Conservation (phyloP, 345 rosid species). For the Gossypium rotundifolium region DNA sequence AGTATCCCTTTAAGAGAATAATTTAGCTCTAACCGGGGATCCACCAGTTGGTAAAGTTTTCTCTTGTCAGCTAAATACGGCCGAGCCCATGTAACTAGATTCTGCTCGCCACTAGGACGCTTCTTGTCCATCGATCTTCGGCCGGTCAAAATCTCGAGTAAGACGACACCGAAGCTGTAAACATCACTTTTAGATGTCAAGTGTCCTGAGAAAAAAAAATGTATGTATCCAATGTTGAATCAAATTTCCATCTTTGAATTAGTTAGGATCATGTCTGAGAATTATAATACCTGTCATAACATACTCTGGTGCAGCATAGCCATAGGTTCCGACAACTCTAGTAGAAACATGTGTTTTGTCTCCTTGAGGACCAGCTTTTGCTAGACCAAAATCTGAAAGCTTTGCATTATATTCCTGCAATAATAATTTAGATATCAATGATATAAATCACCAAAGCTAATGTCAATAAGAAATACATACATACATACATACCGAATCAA, state of each 20-base stretch:
- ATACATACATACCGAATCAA: slow-evolving; percentile 59
- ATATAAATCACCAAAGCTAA: background rate
- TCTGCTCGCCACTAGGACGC: slow-evolving; percentile 80
- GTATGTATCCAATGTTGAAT: background rate
- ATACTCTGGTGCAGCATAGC: slow-evolving; percentile 81
- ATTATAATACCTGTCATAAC: slow-evolving; percentile 59
- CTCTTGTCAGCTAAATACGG: slow-evolving; percentile 81
- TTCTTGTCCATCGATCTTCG: slow-evolving; percentile 97
- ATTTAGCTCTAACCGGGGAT: slow-evolving; percentile 82
- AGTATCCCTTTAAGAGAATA: slow-evolving; percentile 78
- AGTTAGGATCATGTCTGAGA: background rate
- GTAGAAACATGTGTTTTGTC: slow-evolving; percentile 87
- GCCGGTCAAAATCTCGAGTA: slow-evolving; percentile 87
- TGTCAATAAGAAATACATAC: background rate
- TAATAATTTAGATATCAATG: slow-evolving; percentile 14
- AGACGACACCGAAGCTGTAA: slow-evolving; percentile 90
- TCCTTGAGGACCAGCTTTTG: slow-evolving; percentile 82
- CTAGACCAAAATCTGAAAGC: slow-evolving; percentile 83
- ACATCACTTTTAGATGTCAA: slow-evolving; percentile 95
- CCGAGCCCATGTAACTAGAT: slow-evolving; percentile 88
- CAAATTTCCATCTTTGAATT: slow-evolving; percentile 6
- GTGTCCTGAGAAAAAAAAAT: slow-evolving; percentile 48
- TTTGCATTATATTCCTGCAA: slow-evolving; percentile 71
- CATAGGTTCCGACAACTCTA: slow-evolving; percentile 78
- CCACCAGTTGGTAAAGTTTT: slow-evolving; percentile 64